Evolutionary conservation across 768 basidiomycete species (phyloP).

Genomic region (Termitomyces eurrhizus): DNA sequence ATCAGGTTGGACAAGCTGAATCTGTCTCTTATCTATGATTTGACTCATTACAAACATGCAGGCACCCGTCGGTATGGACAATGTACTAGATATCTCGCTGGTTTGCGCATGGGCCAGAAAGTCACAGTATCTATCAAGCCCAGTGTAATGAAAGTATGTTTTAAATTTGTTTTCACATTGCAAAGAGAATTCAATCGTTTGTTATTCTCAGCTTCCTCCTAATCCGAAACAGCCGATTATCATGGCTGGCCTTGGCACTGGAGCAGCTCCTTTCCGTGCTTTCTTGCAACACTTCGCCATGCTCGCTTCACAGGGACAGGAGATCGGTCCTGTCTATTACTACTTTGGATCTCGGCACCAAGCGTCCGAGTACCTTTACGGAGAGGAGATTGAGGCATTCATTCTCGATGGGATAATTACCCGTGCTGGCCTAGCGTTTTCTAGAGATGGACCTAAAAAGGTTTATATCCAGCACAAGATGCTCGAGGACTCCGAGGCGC

Average conservation of each 20-base stretch:
- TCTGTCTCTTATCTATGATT: background rate
- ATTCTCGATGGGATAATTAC: conserved; percentile 82
- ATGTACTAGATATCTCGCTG: conserved; percentile 92
- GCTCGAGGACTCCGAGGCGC: conserved; percentile 77
- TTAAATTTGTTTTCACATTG: background rate
- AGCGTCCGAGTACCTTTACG: conserved; percentile 94
- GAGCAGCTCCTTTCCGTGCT: conserved; percentile 98
- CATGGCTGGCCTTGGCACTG: conserved; percentile 98
- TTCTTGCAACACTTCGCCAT: conserved; percentile 95
- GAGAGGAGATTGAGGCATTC: conserved; percentile 94
- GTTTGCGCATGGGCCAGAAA: conserved; percentile 79
- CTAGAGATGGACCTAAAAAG: conserved; percentile 88
- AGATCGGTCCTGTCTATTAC: conserved; percentile 92
- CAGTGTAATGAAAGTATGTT: conserved; percentile 93
- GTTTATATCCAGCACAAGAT: conserved; percentile 99
- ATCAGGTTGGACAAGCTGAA: conserved; percentile 49
- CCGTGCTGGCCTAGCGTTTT: conserved; percentile 93
- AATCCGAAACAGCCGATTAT: conserved; percentile 86
- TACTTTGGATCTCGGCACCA: conserved; percentile 98
- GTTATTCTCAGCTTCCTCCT: conserved; percentile 64
- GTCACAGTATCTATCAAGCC: conserved; percentile 98
- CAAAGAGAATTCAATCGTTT: conserved; percentile 3
- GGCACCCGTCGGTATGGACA: conserved; percentile 84
- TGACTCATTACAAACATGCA: conserved; percentile 23
- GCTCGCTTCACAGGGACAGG: conserved; percentile 69